Evolutionary conservation across 2,329 filamentous ascomycete species (phyloP), one percentile per base, ranked within the genome.

Genomic region (Aspergillus puulaauensis): DNA sequence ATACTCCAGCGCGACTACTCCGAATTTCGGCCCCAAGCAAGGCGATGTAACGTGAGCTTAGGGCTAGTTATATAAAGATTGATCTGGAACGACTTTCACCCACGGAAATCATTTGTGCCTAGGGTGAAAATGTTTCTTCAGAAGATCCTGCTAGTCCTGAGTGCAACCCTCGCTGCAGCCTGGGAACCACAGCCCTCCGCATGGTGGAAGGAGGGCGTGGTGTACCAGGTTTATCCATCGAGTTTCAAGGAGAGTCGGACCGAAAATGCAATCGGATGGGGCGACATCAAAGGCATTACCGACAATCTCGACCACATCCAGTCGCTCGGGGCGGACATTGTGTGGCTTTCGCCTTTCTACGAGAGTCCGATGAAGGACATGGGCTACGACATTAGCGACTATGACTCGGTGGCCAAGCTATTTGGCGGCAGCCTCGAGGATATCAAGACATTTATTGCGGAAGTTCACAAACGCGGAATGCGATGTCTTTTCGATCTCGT

Each of bases 401-500:
- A 90, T 62, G 82, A 88, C 67, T 78, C 77, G 15, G 83, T 90
- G 65, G 39, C 68, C 64, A 33, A 35, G 81, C 89, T 66, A 71
- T 90, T 90, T 63, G 88, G 88, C 23, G 27, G 27, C 3, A 86
- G 85, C 0, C 75, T 90, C 1, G 75, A 78, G 54, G 86, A 90
- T 66, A 82, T 90, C 48, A 85, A 90, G 52, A 70, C 73, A 0
- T 71, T 90, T 40, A 85, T 89, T 45, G 68, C 78, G 9, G 82
- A 82, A 45, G 79, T 83, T 43, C 86, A 88, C 59, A 71, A 79
- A 12, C 80, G 86, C 3, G 85, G 82, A 3, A 89, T 92, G 82
- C 84, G 83, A 60, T 73, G 91, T 17, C 85, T 93, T 54, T 80
- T 91, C 52, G 89, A 93, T 67, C 78, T 93, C 1, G 90, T 93